A percentile compares a stretch with the other conserved stretches of the same genome.
Conservation (phyloP, 306 rosid species). For the Echinosophora koreensis region DNA sequence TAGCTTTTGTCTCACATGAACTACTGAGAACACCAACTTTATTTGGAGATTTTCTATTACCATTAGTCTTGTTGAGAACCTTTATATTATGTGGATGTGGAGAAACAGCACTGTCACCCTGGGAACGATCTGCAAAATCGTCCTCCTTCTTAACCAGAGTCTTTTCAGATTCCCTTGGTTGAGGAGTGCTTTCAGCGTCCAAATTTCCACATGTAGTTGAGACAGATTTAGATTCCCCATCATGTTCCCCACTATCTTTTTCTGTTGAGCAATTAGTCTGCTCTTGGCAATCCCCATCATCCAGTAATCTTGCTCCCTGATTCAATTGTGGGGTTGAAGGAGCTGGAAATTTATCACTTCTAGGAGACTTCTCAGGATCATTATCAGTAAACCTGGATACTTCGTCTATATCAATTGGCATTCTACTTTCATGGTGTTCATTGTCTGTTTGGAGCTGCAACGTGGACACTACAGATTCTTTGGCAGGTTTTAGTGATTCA, state of each 20-base stretch:
- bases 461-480: constrained; percentile 64
- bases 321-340: constrained; percentile 93
- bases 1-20: constrained; percentile 55
- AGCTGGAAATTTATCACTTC: constrained; percentile 87
- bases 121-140: constrained; percentile 56
- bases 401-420: constrained; percentile 50
- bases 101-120: constrained; percentile 50
- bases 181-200: constrained; percentile 56
- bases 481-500: constrained; percentile 69
- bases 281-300: constrained; percentile 88
- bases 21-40: constrained; percentile 52
- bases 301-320: constrained; percentile 70
- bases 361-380: constrained; percentile 62
- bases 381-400: constrained; percentile 46
- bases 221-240: constrained; percentile 78
- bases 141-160: constrained; percentile 59
- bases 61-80: constrained; percentile 46
- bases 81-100: constrained; percentile 50
- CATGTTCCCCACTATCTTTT: constrained; percentile 76
- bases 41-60: constrained; percentile 48
- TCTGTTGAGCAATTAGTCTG: constrained; percentile 74
- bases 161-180: constrained; percentile 50
- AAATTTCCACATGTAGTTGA: constrained; percentile 66
- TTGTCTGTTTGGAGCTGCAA: constrained; percentile 65
- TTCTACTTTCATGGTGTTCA: constrained; percentile 42